Evolutionary conservation across 495 filamentous ascomycete species (phyloP).

Genomic region (Trypethelium eluteriae): DNA sequence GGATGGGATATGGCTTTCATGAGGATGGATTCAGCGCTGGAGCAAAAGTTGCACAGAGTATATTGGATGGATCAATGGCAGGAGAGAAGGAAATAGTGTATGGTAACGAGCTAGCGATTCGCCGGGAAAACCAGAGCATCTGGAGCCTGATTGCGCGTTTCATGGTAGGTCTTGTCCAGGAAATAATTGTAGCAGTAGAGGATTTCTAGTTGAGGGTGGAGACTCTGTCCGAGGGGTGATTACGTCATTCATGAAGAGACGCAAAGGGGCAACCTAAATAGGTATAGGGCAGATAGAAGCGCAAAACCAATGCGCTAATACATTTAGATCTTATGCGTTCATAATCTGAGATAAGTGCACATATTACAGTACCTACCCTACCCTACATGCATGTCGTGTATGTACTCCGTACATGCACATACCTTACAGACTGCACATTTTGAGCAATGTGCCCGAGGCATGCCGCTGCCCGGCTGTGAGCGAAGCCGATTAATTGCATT

Average conservation of each 20-base stretch:
- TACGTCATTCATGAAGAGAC: not conserved
- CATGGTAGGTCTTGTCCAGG: not conserved
- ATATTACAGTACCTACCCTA: too few species aligned
- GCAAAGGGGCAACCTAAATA: not conserved
- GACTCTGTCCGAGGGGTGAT: not conserved
- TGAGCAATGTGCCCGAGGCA: not conserved
- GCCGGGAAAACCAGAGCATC: not conserved
- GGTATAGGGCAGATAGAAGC: not conserved
- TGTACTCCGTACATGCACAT: too few species aligned
- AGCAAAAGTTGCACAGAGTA: not conserved
- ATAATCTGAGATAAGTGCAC: not conserved
- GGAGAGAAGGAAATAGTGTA: not conserved
- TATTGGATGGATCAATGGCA: not conserved
- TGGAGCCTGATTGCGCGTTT: not conserved
- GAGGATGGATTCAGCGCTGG: not conserved
- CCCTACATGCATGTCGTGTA: too few species aligned
- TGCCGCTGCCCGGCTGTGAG: not conserved
- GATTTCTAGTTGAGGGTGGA: not conserved
- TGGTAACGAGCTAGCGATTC: not conserved
- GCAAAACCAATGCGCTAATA: not conserved
- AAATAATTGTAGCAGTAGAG: not conserved
- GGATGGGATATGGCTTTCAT: not conserved
- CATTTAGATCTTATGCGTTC: not conserved
- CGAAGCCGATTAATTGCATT: not conserved
- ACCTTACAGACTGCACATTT: not conserved